These are phyloP conservation scores for Trichoderma parareesei DNA, from an alignment of 495 filamentous ascomycete species.

Conservation along the genomic window DNA sequence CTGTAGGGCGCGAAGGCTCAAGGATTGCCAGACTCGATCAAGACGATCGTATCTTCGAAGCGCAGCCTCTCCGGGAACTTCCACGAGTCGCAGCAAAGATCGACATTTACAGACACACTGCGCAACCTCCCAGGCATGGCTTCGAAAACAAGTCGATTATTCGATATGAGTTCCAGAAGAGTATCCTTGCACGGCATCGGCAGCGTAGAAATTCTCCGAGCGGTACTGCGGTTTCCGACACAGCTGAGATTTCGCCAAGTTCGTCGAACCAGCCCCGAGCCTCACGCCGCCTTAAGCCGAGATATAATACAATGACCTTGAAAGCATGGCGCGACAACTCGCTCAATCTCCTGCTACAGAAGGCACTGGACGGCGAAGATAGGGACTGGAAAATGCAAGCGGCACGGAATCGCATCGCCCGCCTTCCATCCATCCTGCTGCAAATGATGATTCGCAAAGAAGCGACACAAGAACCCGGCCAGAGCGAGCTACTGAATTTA, in stretches of 20 bases:
- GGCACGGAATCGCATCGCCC: neutral
- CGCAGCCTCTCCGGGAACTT: neutral
- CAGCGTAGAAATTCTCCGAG: neutral
- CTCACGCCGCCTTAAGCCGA: neutral
- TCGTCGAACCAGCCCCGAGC: neutral
- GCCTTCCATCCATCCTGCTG: neutral
- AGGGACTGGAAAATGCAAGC: neutral
- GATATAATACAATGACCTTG: neutral
- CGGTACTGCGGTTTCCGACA: neutral
- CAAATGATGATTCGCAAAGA: constrained; percentile 8
- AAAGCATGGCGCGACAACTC: neutral
- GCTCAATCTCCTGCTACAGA: neutral
- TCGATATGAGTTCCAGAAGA: neutral
- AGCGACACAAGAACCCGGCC: neutral
- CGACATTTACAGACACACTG: neutral
- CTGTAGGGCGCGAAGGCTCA: neutral
- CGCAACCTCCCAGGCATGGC: neutral
- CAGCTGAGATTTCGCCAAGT: neutral
- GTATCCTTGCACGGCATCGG: neutral
- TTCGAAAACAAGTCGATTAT: neutral
- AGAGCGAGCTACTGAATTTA: neutral
- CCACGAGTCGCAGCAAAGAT: neutral
- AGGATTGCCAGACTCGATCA: neutral
- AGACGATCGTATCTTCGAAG: neutral
- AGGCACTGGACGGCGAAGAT: neutral